Conservation (phyloP, 1,284 basidiomycete species). For the Cronartium ribicola region DNA sequence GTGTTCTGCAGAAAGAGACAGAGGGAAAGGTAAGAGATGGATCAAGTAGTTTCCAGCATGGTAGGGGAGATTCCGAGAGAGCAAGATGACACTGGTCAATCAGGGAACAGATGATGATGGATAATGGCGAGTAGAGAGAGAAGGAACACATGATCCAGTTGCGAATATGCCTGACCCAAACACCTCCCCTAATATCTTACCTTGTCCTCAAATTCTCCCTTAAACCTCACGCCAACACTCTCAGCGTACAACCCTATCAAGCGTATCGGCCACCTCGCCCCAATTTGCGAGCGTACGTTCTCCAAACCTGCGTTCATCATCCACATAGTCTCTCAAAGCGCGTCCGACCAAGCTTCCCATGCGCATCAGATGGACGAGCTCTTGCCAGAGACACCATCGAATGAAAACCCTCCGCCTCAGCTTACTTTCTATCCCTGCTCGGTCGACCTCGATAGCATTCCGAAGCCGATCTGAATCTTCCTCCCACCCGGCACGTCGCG, state of each 20-base stretch:
- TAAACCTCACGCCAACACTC: not conserved
- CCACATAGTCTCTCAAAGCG: constrained; percentile 32
- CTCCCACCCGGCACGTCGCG: constrained; percentile 72
- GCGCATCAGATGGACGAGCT: constrained; percentile 40
- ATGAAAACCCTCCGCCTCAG: constrained; percentile 45
- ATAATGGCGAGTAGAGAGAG: no score
- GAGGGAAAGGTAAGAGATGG: no score
- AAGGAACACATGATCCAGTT: no score
- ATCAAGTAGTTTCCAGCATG: no score
- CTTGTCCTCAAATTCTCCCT: no score
- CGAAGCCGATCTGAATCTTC: constrained; percentile 71
- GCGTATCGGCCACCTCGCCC: constrained; percentile 22
- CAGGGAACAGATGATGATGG: no score
- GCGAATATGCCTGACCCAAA: no score
- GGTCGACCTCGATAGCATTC: constrained; percentile 67
- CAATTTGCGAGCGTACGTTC: constrained; percentile 21
- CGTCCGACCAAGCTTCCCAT: constrained; percentile 16
- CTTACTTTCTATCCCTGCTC: constrained; percentile 53
- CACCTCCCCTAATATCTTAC: no score
- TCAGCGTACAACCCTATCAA: constrained; percentile 16
- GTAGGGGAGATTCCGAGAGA: no score
- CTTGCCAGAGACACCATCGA: constrained; percentile 46
- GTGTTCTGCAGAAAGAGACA: no score
- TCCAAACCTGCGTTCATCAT: constrained; percentile 27
- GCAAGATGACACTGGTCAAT: no score